Base-by-base conservation (phyloP, 1,139 yeast genomes). In the Hansenula sp. region DNA sequence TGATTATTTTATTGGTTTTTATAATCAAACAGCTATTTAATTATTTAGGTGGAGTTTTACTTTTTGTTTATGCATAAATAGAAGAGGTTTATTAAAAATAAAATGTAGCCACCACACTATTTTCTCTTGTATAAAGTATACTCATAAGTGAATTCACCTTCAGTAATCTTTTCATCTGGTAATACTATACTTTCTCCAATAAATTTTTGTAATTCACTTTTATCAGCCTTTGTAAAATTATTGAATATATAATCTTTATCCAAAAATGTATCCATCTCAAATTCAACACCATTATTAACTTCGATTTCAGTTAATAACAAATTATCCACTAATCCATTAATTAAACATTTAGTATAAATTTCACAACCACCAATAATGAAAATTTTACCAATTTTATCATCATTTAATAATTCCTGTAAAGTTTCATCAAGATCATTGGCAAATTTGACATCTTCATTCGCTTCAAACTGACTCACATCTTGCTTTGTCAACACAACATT, bases 321-420 rank as follows among this genome's bases (percentile, higher is more conserved):
- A 32, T 78, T 72, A 38, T 75, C 73, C 1, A 83, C 76, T 6
- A 66, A 42, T 0, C 64, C 64, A 38, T 68, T 71, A 0, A 65
- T 52, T 25, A 81, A 59, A 22, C 79, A 71, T 33, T 77, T 69
- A 40, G 76, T 73, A 64, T 92, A 92, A 8, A 92, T 69, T 59
- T 90, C 92, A 1, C 94, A 92, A 1, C 99, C 99, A 3, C 99
- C 99, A 48, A 92, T 92, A 28, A 94, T 72, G 57, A 81, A 92
- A 1, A 90, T 70, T 41, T 77, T 73, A 41, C 79, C 83, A 21
- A 50, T 39, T 13, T 40, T 40, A 1, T 46, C 50, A 13, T 43
- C 32, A 11, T 40, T 26, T 13, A 51, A 42, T 24, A 67, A 54
- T 8, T 49, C 32, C 1, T 55, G 44, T 21, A 80, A 48, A 0